phyloP scores from a whole-genome alignment of 2,329 filamentous ascomycete genomes.

The Colletotrichum gigasporum region DNA sequence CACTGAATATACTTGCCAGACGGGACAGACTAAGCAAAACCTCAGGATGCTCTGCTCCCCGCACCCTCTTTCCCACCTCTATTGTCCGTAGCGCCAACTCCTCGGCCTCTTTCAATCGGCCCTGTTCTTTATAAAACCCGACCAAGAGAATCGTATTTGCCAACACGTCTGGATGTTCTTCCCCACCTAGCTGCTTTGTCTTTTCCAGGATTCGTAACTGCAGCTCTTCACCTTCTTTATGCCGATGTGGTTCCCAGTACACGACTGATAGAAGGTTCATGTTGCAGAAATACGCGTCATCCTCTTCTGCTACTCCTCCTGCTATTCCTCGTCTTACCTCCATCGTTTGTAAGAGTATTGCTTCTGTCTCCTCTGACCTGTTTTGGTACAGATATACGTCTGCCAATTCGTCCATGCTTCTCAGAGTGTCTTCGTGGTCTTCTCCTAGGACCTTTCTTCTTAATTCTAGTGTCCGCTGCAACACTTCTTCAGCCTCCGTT shows the following conservation, averaged over 20 bases:
- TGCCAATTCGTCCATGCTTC: neutral
- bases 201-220: neutral
- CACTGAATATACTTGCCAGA: neutral
- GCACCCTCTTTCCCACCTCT: neutral
- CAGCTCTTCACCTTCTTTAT: neutral
- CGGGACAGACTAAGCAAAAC: neutral
- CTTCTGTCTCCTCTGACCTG: neutral
- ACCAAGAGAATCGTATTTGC: neutral
- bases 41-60: neutral
- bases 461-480: neutral
- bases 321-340: neutral
- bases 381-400: neutral
- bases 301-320: too few species aligned
- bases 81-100: neutral
- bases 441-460: neutral
- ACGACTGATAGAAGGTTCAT: neutral
- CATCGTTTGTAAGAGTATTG: neutral
- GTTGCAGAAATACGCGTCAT: too few species aligned
- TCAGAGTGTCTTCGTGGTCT: neutral
- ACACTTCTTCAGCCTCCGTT: neutral
- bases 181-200: neutral
- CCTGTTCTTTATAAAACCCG: neutral
- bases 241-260: neutral
- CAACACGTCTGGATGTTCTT: neutral
- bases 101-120: neutral